Base-by-base conservation (phyloP, 176 grass and related monocot genomes). In the Oryza longistaminata region DNA sequence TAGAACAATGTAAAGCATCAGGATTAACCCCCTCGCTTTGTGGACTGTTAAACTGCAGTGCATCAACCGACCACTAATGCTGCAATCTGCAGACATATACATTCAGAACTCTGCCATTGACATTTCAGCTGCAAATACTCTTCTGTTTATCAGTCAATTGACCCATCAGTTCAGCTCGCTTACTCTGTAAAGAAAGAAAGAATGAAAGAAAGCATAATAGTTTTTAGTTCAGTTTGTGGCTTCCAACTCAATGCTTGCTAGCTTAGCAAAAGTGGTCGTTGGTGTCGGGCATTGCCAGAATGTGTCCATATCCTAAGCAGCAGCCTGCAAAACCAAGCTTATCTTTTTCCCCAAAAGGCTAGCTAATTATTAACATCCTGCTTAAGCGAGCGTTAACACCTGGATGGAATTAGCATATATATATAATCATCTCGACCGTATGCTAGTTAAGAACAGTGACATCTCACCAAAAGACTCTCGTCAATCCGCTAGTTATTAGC, bases 201-300 rank as follows among this genome's bases (percentile, higher is more conserved):
- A 24, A 39, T 50, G 1, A 55, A 46, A 14, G 53, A 55, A 21
- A 58, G 53, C 0, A 58, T 9, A 58, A 58, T 58, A 58, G 17
- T 66, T 7, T 7, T 64, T 25, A 8, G 43, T n/a, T 55, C 11
- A 44, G n/a, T 81, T 68, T 29, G 77, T 87, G 85, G 77, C 70
- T 26, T 87, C 69, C 85, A 81, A 80, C 77, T 67, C 77, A 81
- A 68, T 46, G n/a, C 39, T 75, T 24, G 70, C 69, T 67, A 74
- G 70, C 69, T 39, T 15, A n/a, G 26, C 68, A 45, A 40, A 81
- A 58, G 58, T 37, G 70, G 77, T 66, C 55, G 76, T 81, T 86
- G 68, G 69, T 80, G 70, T 64, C n/a, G 60, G 58, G 9, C 85
- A 74, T 1, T 19, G 53, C 66, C 4, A 86, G 33, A 44, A 40